Conservation (phyloP, 352 stramenopile species). For the Pythium biforme region DNA sequence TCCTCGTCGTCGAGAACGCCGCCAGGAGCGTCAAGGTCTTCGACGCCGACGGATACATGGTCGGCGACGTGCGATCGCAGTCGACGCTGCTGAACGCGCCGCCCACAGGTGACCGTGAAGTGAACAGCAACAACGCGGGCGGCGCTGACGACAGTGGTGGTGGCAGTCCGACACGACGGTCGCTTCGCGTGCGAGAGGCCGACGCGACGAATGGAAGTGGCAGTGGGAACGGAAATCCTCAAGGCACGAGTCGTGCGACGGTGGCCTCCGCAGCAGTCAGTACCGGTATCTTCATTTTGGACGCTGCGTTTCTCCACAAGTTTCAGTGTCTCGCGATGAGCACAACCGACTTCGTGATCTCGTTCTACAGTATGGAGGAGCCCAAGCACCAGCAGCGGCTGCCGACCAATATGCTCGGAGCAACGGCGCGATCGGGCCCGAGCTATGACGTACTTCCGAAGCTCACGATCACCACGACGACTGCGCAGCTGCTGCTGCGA, state of each 20-base stretch:
- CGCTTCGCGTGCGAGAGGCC: neutral
- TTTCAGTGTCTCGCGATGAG: slow-evolving; percentile 65
- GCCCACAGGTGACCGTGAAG: neutral
- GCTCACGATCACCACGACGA: slow-evolving; percentile 62
- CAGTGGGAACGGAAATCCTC: neutral
- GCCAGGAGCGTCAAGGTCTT: slow-evolving; percentile 75
- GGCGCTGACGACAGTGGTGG: neutral
- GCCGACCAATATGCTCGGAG: slow-evolving; percentile 15
- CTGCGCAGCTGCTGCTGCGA: slow-evolving; percentile 56
- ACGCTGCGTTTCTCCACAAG: slow-evolving; percentile 61
- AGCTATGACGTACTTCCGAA: slow-evolving; percentile 45
- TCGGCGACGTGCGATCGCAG: slow-evolving; percentile 45
- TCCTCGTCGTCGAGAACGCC: slow-evolving; percentile 65
- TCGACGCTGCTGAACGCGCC: slow-evolving; percentile 18
- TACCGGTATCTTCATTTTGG: slow-evolving; percentile 55
- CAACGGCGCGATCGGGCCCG: slow-evolving; percentile 21
- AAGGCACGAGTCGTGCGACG: neutral
- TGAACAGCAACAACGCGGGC: neutral
- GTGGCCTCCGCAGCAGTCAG: neutral
- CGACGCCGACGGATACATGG: slow-evolving; percentile 44
- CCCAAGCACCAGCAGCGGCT: slow-evolving; percentile 31
- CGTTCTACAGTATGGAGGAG: slow-evolving; percentile 81
- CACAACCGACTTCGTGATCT: slow-evolving; percentile 77
- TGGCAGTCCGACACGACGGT: slow-evolving; percentile 1
- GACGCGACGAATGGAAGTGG: neutral